phyloP scores from a whole-genome alignment of 73 alveolate species.

The Effrenium voratum region DNA sequence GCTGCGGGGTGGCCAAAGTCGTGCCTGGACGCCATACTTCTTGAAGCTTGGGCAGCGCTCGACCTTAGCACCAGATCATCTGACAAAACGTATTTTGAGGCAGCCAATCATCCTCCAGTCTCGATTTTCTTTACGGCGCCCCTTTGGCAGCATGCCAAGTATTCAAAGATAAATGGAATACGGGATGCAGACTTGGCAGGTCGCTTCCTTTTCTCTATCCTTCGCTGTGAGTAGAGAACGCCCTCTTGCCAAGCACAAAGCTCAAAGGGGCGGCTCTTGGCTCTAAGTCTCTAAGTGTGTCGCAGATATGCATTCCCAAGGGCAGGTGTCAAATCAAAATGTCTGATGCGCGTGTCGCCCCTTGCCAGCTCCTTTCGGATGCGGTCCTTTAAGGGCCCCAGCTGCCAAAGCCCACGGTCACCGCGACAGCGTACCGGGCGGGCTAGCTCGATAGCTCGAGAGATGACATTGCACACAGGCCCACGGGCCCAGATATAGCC shows the following conservation, averaged over 20 bases:
- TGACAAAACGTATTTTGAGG: too few relatives aligned
- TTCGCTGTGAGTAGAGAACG: too few relatives aligned
- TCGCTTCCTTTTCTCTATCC: too few relatives aligned
- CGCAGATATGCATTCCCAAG: conserved; percentile 24
- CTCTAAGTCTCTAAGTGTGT: too few relatives aligned
- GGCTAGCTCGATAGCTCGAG: conserved; percentile 57
- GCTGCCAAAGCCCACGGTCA: conserved; percentile 87
- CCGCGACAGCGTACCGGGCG: conserved; percentile 77
- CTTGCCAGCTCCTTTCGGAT: conserved; percentile 56
- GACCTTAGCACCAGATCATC: conserved; percentile 12
- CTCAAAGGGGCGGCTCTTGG: too few relatives aligned
- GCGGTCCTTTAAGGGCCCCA: conserved; percentile 57
- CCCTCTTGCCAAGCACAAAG: too few relatives aligned
- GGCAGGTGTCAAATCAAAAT: conserved; percentile 75
- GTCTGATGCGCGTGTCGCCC: conserved; percentile 14
- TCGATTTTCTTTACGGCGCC: too few relatives aligned
- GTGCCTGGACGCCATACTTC: conserved; percentile 42
- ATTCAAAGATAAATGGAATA: too few relatives aligned
- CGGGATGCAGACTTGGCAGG: too few relatives aligned
- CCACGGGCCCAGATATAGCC: conserved; percentile 93
- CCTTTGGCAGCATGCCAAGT: too few relatives aligned
- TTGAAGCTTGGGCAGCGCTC: conserved; percentile 34
- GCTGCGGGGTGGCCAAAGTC: neutral
- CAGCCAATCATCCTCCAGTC: too few relatives aligned
- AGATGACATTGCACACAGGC: conserved; percentile 76